A percentile compares a stretch with the other conserved stretches of the same genome.
These are phyloP conservation scores for Dactylonectria macrodidyma DNA, from an alignment of 2,329 filamentous ascomycete species.

Conservation along the genomic window DNA sequence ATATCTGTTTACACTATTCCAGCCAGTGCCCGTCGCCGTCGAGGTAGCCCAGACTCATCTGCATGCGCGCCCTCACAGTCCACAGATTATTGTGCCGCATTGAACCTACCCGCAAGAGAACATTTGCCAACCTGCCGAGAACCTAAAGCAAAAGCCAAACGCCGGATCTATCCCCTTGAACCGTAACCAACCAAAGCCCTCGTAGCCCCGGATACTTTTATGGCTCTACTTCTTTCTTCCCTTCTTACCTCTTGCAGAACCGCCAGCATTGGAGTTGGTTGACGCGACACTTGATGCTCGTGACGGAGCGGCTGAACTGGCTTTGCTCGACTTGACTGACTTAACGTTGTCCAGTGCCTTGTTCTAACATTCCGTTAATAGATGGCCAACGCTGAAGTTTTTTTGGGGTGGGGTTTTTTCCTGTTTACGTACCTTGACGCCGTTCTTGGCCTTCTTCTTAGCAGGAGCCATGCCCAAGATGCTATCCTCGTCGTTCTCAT, in stretches of 20 bases:
- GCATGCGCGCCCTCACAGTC: slow-evolving; percentile 27
- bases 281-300: slow-evolving; percentile 91
- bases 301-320: slow-evolving; percentile 82
- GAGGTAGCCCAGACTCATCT: slow-evolving; percentile 30
- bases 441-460: slow-evolving; percentile 95
- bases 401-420: neutral
- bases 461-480: slow-evolving; percentile 85
- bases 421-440: slow-evolving; percentile 78
- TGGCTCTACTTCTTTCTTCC: slow-evolving; percentile 51
- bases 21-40: slow-evolving; percentile 28
- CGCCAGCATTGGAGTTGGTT: slow-evolving; percentile 68
- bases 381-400: neutral
- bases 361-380: slow-evolving; percentile 72
- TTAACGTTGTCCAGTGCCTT: slow-evolving; percentile 94
- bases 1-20: slow-evolving; percentile 26
- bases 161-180: slow-evolving; percentile 41
- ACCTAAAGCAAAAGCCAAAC: slow-evolving; percentile 44
- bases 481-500: slow-evolving; percentile 88
- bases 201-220: slow-evolving; percentile 20
- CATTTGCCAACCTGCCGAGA: slow-evolving; percentile 33
- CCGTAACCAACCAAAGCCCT: slow-evolving; percentile 32
- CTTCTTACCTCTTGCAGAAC: slow-evolving; percentile 67
- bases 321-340: slow-evolving; percentile 84
- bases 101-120: slow-evolving; percentile 36
- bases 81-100: slow-evolving; percentile 31